A percentile compares a stretch with the other conserved stretches of the same genome.
These are phyloP conservation scores for Saitozyma podzolica DNA, from an alignment of 768 basidiomycete genomes.

Conservation along the genomic window DNA sequence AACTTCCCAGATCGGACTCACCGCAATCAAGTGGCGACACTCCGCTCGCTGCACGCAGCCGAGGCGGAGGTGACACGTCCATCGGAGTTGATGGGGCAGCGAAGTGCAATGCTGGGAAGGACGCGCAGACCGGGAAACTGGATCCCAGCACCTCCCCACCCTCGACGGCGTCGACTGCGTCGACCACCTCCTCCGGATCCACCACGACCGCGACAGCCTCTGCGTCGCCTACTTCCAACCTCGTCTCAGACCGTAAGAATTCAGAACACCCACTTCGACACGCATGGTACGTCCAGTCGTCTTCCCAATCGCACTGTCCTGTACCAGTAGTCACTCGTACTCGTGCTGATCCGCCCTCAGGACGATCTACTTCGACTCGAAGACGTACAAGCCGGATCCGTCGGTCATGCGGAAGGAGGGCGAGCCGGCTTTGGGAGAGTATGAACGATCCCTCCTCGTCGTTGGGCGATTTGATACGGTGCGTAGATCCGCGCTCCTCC, in stretches of 20 bases:
- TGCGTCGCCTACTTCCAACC: too few relatives aligned
- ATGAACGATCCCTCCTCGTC: conserved; percentile 67
- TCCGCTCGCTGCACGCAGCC: too few relatives aligned
- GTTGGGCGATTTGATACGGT: conserved; percentile 87
- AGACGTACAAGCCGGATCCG: conserved; percentile 59
- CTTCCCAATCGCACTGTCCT: conserved; percentile 7
- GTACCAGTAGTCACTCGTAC: not conserved
- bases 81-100: not conserved
- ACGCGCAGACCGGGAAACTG: not conserved
- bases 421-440: conserved; percentile 43
- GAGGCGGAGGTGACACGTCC: too few relatives aligned
- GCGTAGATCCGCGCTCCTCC: conserved; percentile 7
- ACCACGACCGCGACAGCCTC: too few relatives aligned
- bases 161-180: conserved; percentile 1
- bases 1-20: too few relatives aligned
- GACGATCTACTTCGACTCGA: conserved; percentile 89
- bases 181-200: not conserved
- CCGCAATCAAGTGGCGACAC: too few relatives aligned
- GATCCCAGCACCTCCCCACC: conserved; percentile 7
- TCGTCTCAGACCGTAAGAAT: conserved; percentile 8
- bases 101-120: not conserved
- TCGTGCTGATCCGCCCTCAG: conserved; percentile 52
- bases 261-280: conserved; percentile 72
- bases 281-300: conserved; percentile 62
- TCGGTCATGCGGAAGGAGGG: conserved; percentile 57